Conservation (phyloP, 768 basidiomycete species). For the Pluteus cervinus region DNA sequence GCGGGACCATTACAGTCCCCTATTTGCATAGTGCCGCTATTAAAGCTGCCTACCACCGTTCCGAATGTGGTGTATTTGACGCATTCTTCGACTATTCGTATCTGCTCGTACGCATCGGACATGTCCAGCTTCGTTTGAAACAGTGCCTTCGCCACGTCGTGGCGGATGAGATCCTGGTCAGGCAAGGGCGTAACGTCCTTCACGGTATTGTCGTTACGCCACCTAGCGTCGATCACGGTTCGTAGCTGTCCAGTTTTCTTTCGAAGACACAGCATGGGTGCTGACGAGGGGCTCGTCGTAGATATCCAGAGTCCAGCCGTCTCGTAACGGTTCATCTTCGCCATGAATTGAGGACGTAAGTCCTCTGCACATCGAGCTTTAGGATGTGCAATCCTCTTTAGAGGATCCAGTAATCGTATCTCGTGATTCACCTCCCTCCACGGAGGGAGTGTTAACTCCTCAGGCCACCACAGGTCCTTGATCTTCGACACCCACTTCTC, state of each 20-base stretch:
- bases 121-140: slow-evolving; percentile 24
- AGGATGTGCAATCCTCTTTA: neutral
- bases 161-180: slow-evolving; percentile 17
- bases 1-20: slow-evolving; percentile 13
- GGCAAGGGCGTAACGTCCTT: slow-evolving; percentile 30
- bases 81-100: slow-evolving; percentile 19
- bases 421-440: neutral
- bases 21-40: slow-evolving; percentile 25
- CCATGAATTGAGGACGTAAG: neutral
- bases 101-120: slow-evolving; percentile 33
- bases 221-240: slow-evolving; percentile 26
- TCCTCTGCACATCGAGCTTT: neutral
- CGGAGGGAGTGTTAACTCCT: neutral
- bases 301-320: neutral
- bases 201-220: slow-evolving; percentile 34
- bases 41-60: slow-evolving; percentile 15
- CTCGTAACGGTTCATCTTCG: neutral
- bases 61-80: slow-evolving; percentile 9
- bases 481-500: slow-evolving; percentile 2
- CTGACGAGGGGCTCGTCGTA: neutral
- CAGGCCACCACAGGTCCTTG: neutral
- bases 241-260: slow-evolving; percentile 28
- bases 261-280: slow-evolving; percentile 7
- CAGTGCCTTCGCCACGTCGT: slow-evolving; percentile 12
- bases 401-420: neutral